Conservation (phyloP, 768 basidiomycete species). For the Mycena leptocephala region DNA sequence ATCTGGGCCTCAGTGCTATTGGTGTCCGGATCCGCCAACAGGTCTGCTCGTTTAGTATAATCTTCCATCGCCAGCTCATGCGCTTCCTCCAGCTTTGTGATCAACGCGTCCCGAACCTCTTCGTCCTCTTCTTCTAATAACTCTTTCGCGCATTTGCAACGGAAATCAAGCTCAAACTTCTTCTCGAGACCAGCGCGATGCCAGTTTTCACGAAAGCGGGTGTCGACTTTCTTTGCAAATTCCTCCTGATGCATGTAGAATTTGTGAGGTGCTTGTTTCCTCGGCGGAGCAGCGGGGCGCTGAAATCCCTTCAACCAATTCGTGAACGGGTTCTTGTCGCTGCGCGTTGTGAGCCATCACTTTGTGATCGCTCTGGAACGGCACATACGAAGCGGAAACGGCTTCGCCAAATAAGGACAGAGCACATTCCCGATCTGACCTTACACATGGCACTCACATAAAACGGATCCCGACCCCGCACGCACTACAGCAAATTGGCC, state of each 20-base stretch:
- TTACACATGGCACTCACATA: too few relatives aligned
- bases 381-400: too few relatives aligned
- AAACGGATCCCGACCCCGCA: too few relatives aligned
- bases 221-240: background rate
- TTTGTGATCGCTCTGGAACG: too few relatives aligned
- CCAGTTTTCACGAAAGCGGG: background rate
- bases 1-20: background rate
- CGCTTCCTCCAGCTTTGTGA: background rate
- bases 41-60: background rate
- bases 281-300: background rate
- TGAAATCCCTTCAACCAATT: background rate
- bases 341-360: background rate
- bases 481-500: too few relatives aligned
- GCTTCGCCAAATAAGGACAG: too few relatives aligned
- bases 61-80: background rate
- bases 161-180: background rate
- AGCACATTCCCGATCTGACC: too few relatives aligned
- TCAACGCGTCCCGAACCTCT: background rate
- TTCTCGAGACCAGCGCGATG: background rate
- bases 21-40: background rate
- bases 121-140: background rate
- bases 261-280: background rate
- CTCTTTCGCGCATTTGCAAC: background rate
- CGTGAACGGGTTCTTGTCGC: background rate
- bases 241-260: conserved; percentile 3